Conservation (phyloP, 257 asterid genomes). For the Salvia rosmarinus region DNA sequence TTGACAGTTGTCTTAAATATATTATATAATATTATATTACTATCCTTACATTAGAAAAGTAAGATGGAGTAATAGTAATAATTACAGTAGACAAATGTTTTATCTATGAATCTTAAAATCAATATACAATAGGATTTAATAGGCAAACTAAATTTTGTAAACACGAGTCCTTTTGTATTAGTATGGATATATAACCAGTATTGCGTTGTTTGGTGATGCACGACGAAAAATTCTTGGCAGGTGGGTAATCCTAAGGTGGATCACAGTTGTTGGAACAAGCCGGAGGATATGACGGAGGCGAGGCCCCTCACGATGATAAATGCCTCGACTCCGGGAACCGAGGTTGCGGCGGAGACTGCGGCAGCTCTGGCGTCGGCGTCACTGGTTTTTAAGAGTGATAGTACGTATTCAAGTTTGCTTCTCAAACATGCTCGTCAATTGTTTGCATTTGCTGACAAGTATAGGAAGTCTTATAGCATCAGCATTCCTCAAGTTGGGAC, state of each 20-base stretch:
- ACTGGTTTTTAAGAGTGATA: conserved; percentile 60
- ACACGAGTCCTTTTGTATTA: too few relatives aligned
- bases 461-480: conserved; percentile 60
- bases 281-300: conserved; percentile 63
- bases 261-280: conserved; percentile 83
- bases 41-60: too few relatives aligned
- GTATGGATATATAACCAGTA: too few relatives aligned
- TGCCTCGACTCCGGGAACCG: conserved; percentile 68
- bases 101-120: too few relatives aligned
- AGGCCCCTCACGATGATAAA: conserved; percentile 76
- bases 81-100: too few relatives aligned
- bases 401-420: conserved; percentile 60
- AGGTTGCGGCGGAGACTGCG: conserved; percentile 87
- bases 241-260: conserved; percentile 72
- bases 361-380: conserved; percentile 93
- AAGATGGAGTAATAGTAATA: too few relatives aligned
- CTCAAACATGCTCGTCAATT: conserved; percentile 70
- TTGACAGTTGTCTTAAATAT: too few relatives aligned
- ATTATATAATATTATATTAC: too few relatives aligned
- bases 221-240: conserved; percentile 34
- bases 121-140: too few relatives aligned
- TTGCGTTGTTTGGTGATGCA: too few relatives aligned
- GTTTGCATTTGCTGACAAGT: conserved; percentile 69
- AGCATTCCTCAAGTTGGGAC: conserved; percentile 68
- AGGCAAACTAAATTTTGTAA: too few relatives aligned